phyloP scores from a whole-genome alignment of 257 asterid species.

The Primulina huaijiensis region DNA sequence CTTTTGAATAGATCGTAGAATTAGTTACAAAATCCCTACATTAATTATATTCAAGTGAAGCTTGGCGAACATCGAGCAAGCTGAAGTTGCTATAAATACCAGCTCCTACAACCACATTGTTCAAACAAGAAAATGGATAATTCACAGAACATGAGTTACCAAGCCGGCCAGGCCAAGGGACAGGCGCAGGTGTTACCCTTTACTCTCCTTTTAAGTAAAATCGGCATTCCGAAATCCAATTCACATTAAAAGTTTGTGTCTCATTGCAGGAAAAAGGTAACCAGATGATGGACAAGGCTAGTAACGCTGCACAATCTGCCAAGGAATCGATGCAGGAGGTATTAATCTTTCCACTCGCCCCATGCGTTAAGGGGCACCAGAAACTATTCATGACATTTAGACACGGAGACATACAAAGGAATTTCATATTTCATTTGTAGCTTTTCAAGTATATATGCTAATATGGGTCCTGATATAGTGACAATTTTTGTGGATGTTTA shows the following conservation, averaged over 20 bases:
- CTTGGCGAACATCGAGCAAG: not conserved
- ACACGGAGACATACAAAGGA: no score
- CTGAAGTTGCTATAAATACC: constrained; percentile 10
- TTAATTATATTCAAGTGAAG: not conserved
- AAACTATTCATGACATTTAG: no score
- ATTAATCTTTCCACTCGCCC: constrained; percentile 1
- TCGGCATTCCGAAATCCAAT: not conserved
- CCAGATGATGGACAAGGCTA: constrained; percentile 53
- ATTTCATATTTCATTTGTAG: no score
- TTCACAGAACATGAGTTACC: constrained; percentile 47
- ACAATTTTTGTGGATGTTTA: not conserved
- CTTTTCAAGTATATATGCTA: no score
- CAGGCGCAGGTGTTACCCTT: constrained; percentile 40
- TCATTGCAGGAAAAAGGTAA: constrained; percentile 48
- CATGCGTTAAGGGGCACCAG: no score
- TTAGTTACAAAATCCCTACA: constrained; percentile 16
- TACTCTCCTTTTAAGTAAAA: not conserved
- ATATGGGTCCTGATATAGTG: not conserved
- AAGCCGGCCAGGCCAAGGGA: constrained; percentile 63
- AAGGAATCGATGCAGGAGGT: constrained; percentile 52
- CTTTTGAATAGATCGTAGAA: constrained; percentile 9
- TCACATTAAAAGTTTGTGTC: not conserved
- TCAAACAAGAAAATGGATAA: constrained; percentile 35
- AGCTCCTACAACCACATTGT: not conserved
- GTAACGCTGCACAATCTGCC: constrained; percentile 53